phyloP scores from a whole-genome alignment of 75 land plant species.

The Azolla pinnata region DNA sequence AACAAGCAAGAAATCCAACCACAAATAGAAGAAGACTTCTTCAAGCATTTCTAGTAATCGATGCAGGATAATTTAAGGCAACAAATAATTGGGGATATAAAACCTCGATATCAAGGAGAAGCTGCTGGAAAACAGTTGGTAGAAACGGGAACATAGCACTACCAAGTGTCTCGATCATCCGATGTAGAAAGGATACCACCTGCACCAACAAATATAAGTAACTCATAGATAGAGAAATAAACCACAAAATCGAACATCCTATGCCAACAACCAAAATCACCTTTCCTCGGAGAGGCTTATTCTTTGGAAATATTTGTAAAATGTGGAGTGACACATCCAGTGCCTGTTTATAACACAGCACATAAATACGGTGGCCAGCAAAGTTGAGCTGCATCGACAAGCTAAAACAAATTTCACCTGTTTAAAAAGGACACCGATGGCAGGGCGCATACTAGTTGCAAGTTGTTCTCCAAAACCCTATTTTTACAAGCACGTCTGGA shows the following conservation, averaged over 20 bases:
- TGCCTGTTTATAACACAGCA: slow-evolving; percentile 37
- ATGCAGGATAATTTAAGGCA: too few species aligned
- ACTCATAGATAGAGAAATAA: background rate
- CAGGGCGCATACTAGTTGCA: slow-evolving; percentile 64
- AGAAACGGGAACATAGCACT: slow-evolving; percentile 76
- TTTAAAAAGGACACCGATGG: slow-evolving; percentile 85
- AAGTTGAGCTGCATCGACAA: too few species aligned
- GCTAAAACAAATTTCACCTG: too few species aligned
- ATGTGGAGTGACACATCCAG: slow-evolving; percentile 71
- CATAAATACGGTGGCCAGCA: background rate
- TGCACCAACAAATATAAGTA: slow-evolving; percentile 10
- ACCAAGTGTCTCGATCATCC: slow-evolving; percentile 92
- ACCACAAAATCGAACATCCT: background rate
- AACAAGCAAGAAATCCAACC: too few species aligned
- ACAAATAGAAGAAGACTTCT: too few species aligned
- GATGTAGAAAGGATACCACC: slow-evolving; percentile 88
- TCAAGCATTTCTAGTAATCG: too few species aligned
- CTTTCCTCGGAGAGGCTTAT: slow-evolving; percentile 59
- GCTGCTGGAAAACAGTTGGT: slow-evolving; percentile 67
- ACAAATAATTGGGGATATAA: too few species aligned
- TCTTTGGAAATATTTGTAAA: slow-evolving; percentile 61
- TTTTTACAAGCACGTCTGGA: background rate
- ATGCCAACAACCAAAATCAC: slow-evolving; percentile 20
- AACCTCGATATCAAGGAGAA: slow-evolving; percentile 73
- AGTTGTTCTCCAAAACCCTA: slow-evolving; percentile 95